Conservation (phyloP, 2,329 filamentous ascomycete species). For the Pseudopyricularia cyperi region DNA sequence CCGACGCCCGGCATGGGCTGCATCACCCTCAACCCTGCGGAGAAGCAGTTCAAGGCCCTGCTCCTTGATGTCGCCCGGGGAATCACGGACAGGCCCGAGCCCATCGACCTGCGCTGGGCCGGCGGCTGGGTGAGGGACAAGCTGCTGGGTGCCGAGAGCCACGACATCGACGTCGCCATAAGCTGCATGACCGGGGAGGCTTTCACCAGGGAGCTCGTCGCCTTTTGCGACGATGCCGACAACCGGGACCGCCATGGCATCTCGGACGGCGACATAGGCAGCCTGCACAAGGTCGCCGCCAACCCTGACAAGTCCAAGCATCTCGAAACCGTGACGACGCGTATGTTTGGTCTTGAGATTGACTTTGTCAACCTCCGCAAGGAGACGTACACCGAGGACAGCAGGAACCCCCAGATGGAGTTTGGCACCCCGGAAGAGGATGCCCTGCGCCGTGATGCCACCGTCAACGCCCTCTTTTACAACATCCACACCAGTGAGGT, state of each 20-base stretch:
- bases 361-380: conserved; percentile 92
- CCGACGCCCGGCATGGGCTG: background rate
- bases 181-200: conserved; percentile 72
- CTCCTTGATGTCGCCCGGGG: conserved; percentile 70
- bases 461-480: conserved; percentile 92
- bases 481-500: conserved; percentile 69
- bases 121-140: conserved; percentile 85
- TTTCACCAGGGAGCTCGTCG: conserved; percentile 57
- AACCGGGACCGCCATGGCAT: conserved; percentile 50
- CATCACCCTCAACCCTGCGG: conserved; percentile 50
- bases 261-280: conserved; percentile 48
- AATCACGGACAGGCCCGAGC: conserved; percentile 31
- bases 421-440: conserved; percentile 90
- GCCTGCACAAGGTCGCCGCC: conserved; percentile 74
- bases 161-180: conserved; percentile 79
- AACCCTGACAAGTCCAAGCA: conserved; percentile 97
- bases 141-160: conserved; percentile 55
- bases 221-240: conserved; percentile 50
- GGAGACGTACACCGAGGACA: conserved; percentile 82
- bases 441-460: conserved; percentile 78
- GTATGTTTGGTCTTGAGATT: conserved; percentile 73
- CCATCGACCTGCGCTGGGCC: conserved; percentile 57
- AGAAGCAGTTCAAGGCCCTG: conserved; percentile 59
- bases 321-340: conserved; percentile 80
- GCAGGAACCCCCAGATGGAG: conserved; percentile 81